Percentiles rank a stretch among this genome's conserved stretches.
phyloP scores from a whole-genome alignment of 768 basidiomycete species.

The Fibroporia radiculosa region DNA sequence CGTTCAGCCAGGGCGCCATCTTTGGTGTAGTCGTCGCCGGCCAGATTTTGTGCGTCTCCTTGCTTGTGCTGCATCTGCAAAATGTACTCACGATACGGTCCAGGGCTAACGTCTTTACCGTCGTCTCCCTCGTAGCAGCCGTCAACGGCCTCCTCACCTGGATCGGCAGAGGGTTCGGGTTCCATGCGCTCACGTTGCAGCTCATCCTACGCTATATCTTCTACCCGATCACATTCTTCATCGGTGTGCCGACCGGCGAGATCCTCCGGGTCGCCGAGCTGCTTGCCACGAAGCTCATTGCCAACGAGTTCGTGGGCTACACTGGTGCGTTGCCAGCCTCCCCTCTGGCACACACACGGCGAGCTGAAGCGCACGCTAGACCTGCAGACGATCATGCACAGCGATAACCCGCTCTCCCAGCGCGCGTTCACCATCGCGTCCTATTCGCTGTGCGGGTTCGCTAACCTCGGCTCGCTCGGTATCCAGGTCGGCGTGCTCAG shows the following conservation, averaged over 20 bases:
- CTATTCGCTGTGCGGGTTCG: constrained; percentile 88
- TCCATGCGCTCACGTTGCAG: constrained; percentile 74
- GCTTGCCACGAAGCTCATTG: constrained; percentile 81
- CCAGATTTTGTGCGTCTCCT: constrained; percentile 61
- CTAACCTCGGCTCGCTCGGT: constrained; percentile 79
- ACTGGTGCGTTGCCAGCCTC: constrained; percentile 23
- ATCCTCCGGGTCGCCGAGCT: constrained; percentile 75
- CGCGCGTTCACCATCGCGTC: constrained; percentile 79
- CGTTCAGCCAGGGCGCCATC: constrained; percentile 77
- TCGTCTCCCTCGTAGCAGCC: constrained; percentile 72
- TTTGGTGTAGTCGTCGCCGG: constrained; percentile 85
- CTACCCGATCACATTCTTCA: constrained; percentile 82
- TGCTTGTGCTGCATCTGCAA: not conserved
- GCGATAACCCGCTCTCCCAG: constrained; percentile 47
- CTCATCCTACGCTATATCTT: constrained; percentile 81
- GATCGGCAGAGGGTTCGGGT: constrained; percentile 82
- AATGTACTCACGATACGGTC: not conserved
- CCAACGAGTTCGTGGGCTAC: constrained; percentile 84
- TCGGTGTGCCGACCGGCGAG: constrained; percentile 73
- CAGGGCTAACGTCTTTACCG: constrained; percentile 78
- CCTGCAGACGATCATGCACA: constrained; percentile 40
- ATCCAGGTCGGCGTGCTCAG: constrained; percentile 77
- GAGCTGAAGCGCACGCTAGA: constrained; percentile 13
- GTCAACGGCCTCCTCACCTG: constrained; percentile 85
- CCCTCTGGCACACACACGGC: not conserved